Evolutionary conservation across 169 alveolate species (phyloP).

Genomic region (Eimeria acervulina): DNA sequence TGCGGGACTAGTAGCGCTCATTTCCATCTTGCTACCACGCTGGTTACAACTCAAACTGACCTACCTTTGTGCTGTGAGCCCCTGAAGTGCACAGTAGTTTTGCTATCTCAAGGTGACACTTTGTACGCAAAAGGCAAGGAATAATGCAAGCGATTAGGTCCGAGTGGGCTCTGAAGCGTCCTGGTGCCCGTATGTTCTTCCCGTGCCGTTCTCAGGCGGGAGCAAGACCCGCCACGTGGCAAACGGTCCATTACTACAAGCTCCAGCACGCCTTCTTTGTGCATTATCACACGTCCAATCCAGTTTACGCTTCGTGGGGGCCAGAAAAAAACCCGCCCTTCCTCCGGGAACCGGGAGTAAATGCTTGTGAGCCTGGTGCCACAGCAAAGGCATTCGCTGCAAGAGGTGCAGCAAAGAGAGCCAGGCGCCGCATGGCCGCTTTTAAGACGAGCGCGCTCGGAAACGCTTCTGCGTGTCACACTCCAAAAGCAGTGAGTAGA

Average conservation of each 20-base stretch:
- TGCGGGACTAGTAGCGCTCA: slow-evolving; percentile 38
- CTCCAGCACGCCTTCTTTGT: slow-evolving; percentile 81
- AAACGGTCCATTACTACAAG: slow-evolving; percentile 76
- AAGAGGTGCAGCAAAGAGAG: slow-evolving; percentile 68
- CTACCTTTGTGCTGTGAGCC: slow-evolving; percentile 55
- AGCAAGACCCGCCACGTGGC: slow-evolving; percentile 59
- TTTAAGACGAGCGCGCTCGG: slow-evolving; percentile 8
- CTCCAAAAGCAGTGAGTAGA: neutral
- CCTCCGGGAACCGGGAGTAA: slow-evolving; percentile 66
- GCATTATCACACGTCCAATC: slow-evolving; percentile 76
- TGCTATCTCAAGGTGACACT: neutral
- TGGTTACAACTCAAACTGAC: slow-evolving; percentile 67
- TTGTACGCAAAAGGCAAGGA: neutral
- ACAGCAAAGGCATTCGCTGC: slow-evolving; percentile 77
- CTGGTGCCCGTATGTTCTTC: neutral
- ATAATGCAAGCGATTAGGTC: neutral
- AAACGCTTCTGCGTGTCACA: neutral
- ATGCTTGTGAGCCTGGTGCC: slow-evolving; percentile 6
- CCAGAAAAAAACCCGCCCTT: slow-evolving; percentile 55
- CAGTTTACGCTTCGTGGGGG: slow-evolving; percentile 78
- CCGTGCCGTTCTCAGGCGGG: slow-evolving; percentile 29
- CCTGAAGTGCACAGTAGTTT: neutral
- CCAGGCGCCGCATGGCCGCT: slow-evolving; percentile 77
- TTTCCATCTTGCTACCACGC: slow-evolving; percentile 55
- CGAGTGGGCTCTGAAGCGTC: neutral